Evolutionary conservation across 331 rosid genomes (phyloP).

Genomic region (Quercus phellos): DNA sequence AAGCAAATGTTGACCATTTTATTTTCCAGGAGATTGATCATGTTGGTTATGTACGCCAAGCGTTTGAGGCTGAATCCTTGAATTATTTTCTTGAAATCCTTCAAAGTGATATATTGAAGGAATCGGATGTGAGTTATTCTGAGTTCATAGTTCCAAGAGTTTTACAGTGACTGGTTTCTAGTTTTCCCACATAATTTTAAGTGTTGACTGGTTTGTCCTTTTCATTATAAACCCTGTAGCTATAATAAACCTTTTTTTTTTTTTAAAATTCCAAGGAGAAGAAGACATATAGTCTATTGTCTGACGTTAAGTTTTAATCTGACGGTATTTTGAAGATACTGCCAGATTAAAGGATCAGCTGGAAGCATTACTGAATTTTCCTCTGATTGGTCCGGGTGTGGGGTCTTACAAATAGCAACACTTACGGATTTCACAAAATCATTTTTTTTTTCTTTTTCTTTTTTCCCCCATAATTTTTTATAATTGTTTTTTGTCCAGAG

Average conservation of each 20-base stretch:
- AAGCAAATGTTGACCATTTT: slow-evolving; percentile 15
- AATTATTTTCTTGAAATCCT: slow-evolving; percentile 65
- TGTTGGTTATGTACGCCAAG: slow-evolving; percentile 84
- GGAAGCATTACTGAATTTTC: no score
- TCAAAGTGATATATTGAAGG: slow-evolving; percentile 69
- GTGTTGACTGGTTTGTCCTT: not conserved
- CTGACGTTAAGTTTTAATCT: not conserved
- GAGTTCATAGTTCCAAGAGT: slow-evolving; percentile 14
- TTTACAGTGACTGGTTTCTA: slow-evolving; percentile 13
- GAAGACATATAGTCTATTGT: slow-evolving; percentile 4
- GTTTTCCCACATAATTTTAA: not conserved
- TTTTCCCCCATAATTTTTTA: no score
- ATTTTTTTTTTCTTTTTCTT: no score
- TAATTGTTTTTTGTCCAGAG: no score
- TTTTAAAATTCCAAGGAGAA: not conserved
- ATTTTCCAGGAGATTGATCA: slow-evolving; percentile 83
- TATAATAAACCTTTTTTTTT: not conserved
- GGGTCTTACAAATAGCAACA: no score
- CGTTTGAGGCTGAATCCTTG: slow-evolving; percentile 70
- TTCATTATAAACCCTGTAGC: slow-evolving; percentile 11
- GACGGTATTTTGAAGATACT: no score
- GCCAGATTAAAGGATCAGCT: no score
- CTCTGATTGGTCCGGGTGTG: no score
- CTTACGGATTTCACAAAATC: no score
- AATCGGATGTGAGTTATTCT: slow-evolving; percentile 66